Base-by-base conservation (phyloP, 139 green algal species). In the Picochlorum sp. region DNA sequence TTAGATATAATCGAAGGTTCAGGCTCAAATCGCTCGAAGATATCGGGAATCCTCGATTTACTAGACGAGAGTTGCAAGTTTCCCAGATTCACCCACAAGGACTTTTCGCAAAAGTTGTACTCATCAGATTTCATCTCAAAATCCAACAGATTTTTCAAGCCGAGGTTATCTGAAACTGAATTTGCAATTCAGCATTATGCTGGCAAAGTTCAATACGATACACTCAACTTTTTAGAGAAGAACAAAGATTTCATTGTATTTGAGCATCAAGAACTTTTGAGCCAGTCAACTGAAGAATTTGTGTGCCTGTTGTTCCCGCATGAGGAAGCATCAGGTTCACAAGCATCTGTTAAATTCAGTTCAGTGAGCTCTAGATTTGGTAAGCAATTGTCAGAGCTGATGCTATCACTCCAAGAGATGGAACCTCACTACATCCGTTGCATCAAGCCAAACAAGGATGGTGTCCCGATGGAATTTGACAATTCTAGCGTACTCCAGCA, bases 391-490 rank as follows among this genome's bases (percentile, higher is more conserved):
- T 72, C 60, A 1, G 89, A 93, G 38, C 83, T 99, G 18, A 98
- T 98, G 91, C 63, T 80, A 21, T 83, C 92, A 62, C 83, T 98
- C 63, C 81, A 86, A 67, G 57, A 65, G 21, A 98, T 96, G 80
- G 86, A 96, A 79, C 94, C 94, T 30, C 94, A 98, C 80, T 99
- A 99, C 81, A 86, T 99, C 50, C 92, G 94, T 72, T 99, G 94
- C 82, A 95, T 99, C 77, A 99, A 99, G 80, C 94, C 94, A 62
- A 99, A 99, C 83, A 67, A 66, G 34, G 34, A 55, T 49, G 90
- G 87, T 77, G 68, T 80, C 64, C 80, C 94, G 2, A 72, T 74
- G 26, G 61, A 82, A 41, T 98, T 98, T 81, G 92, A 98, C 75
- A 89, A 85, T 65, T 64, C 62, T 60, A 94, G 95, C 63, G 86